Conservation (phyloP, 768 basidiomycete genomes). For the Pulveroboletus sp. region DNA sequence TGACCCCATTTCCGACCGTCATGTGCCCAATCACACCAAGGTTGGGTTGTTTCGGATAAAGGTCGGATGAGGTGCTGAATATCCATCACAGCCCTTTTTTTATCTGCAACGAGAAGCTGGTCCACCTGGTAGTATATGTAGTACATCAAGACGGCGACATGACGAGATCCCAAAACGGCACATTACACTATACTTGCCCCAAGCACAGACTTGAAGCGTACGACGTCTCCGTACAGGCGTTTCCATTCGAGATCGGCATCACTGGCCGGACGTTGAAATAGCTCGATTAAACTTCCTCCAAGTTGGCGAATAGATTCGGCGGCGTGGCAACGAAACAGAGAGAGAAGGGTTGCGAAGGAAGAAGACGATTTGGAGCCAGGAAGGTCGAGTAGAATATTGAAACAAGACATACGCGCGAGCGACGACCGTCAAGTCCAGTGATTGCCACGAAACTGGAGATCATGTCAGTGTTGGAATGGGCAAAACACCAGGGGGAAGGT, state of each 20-base stretch:
- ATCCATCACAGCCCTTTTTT: conserved; percentile 41
- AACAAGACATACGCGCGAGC: background rate
- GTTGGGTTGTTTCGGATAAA: conserved; percentile 37
- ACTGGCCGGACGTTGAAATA: no score
- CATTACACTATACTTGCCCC: conserved; percentile 9
- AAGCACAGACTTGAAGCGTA: conserved; percentile 21
- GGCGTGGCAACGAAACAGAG: conserved; percentile 12
- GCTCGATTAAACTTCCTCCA: no score
- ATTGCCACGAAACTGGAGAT: background rate
- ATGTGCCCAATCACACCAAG: conserved; percentile 14
- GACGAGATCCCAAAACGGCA: background rate
- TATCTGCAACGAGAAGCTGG: conserved; percentile 43
- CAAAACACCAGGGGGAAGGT: no score
- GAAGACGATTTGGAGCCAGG: conserved; percentile 21
- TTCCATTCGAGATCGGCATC: no score
- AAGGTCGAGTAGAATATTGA: background rate
- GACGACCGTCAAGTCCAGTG: conserved; percentile 4
- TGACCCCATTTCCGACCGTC: conserved; percentile 32
- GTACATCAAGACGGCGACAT: background rate
- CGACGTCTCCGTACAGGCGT: no score
- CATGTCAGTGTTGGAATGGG: no score
- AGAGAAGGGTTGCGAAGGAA: conserved; percentile 6
- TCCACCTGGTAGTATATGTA: conserved; percentile 33
- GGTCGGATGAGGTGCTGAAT: conserved; percentile 41
- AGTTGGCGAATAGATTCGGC: conserved; percentile 6